Conservation (phyloP, 306 rosid species). For the Prunus fruticosa region DNA sequence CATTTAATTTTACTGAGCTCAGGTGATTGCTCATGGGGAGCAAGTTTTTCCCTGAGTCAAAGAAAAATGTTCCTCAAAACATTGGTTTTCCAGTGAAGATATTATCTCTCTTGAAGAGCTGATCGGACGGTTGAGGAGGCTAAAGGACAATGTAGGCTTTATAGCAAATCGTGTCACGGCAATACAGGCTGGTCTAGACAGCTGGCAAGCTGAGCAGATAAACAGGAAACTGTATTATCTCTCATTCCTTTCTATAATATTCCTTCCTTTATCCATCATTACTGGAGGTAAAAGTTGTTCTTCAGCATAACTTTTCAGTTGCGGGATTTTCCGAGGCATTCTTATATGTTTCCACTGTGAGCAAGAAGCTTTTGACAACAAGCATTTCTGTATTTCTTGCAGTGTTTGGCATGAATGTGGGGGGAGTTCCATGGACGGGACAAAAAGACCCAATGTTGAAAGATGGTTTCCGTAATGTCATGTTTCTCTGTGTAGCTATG, state of each 20-base stretch:
- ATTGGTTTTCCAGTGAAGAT: constrained; percentile 74
- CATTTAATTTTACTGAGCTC: constrained; percentile 20
- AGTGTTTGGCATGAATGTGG: constrained; percentile 98
- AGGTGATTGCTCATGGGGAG: constrained; percentile 92
- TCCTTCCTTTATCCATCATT: constrained; percentile 85
- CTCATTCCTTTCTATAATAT: constrained; percentile 81
- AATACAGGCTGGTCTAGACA: constrained; percentile 89
- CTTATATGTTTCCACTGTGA: neutral
- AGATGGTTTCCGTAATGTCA: constrained; percentile 82
- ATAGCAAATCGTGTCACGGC: constrained; percentile 86
- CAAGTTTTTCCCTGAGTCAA: constrained; percentile 89
- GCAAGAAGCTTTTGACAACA: neutral
- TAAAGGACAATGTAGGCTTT: constrained; percentile 93
- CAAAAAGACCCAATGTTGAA: constrained; percentile 49
- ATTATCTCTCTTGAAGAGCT: constrained; percentile 75
- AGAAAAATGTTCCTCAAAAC: constrained; percentile 84
- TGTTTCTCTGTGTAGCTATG: constrained; percentile 60
- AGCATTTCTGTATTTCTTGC: constrained; percentile 24
- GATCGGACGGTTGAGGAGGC: constrained; percentile 75
- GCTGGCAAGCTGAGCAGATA: constrained; percentile 95
- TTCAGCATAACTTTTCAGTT: neutral
- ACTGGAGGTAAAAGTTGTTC: constrained; percentile 68
- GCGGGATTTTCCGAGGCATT: constrained; percentile 1
- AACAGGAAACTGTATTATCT: constrained; percentile 88
- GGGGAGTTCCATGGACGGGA: constrained; percentile 96